Evolutionary conservation across 2,329 filamentous ascomycete genomes (phyloP).

Genomic region (Neofusicoccum sp.): DNA sequence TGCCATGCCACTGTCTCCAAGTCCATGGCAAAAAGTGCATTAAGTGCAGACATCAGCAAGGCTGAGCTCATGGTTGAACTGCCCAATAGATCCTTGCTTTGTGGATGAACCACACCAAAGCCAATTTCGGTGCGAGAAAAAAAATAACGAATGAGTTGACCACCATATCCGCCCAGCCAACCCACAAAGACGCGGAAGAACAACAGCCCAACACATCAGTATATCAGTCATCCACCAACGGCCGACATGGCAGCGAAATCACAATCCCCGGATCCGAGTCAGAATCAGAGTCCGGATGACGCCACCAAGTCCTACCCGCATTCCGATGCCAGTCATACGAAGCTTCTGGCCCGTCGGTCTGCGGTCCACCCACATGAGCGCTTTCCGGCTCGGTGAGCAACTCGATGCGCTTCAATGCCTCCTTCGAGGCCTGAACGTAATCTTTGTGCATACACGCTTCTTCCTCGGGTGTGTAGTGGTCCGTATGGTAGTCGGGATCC

Average conservation of each 20-base stretch:
- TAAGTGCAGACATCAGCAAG: no score
- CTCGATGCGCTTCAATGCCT: not conserved
- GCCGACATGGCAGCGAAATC: not conserved
- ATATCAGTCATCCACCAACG: not conserved
- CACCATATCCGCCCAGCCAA: no score
- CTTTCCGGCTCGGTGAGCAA: not conserved
- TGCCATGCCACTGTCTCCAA: no score
- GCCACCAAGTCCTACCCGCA: not conserved
- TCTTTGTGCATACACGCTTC: not conserved
- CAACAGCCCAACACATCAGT: not conserved
- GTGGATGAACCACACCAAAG: no score
- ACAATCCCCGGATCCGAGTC: not conserved
- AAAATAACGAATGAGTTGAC: no score
- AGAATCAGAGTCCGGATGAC: not conserved
- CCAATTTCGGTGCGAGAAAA: no score
- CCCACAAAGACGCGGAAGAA: no score
- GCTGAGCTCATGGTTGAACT: no score
- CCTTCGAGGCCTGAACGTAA: not conserved
- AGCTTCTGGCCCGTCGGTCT: not conserved
- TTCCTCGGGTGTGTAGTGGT: no score
- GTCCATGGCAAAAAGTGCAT: no score
- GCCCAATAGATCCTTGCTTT: no score
- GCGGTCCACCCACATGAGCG: not conserved
- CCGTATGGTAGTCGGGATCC: no score
- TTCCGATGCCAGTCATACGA: not conserved